Evolutionary conservation across 2,329 filamentous ascomycete genomes (phyloP).

Genomic region (Cercospora nicotianae): DNA sequence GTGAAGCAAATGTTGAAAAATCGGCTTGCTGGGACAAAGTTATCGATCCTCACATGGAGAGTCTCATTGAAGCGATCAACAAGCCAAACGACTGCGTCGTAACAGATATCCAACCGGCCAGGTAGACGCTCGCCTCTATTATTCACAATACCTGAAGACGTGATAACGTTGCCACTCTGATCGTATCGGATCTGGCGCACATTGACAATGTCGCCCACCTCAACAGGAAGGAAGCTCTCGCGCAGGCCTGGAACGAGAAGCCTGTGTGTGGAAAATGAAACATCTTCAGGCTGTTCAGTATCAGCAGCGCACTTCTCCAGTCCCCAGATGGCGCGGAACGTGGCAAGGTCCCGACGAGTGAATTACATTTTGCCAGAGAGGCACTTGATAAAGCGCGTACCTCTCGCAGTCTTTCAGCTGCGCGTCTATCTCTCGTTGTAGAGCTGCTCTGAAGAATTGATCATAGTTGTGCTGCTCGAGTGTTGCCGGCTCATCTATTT

Average conservation of each 20-base stretch:
- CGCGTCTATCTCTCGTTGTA: conserved; percentile 22
- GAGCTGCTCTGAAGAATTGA: conserved; percentile 10
- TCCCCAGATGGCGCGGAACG: neutral
- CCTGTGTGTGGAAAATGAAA: conserved; percentile 16
- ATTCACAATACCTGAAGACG: conserved; percentile 6
- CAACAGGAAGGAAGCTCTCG: conserved; percentile 27
- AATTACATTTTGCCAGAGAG: conserved; percentile 7
- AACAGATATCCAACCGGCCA: conserved; percentile 13
- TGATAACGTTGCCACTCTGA: conserved; percentile 8
- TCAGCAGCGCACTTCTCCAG: conserved; percentile 1
- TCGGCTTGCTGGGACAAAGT: conserved; percentile 18
- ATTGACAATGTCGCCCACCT: conserved; percentile 30
- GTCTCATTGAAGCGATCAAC: conserved; percentile 29
- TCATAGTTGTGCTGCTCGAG: conserved; percentile 1
- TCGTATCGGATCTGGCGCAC: conserved; percentile 29
- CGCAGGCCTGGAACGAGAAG: conserved; percentile 31
- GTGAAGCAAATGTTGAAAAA: conserved; percentile 30
- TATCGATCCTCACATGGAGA: conserved; percentile 25
- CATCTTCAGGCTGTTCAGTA: conserved; percentile 12
- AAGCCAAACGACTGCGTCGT: conserved; percentile 29
- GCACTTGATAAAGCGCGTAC: conserved; percentile 27
- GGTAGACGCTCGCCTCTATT: conserved; percentile 7
- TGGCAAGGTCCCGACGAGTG: neutral
- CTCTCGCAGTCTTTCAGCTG: conserved; percentile 26
- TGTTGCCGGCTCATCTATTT: neutral